These are phyloP conservation scores for Venturiaceae sp. DNA, from an alignment of 2,329 filamentous ascomycete genomes.

Conservation along the genomic window DNA sequence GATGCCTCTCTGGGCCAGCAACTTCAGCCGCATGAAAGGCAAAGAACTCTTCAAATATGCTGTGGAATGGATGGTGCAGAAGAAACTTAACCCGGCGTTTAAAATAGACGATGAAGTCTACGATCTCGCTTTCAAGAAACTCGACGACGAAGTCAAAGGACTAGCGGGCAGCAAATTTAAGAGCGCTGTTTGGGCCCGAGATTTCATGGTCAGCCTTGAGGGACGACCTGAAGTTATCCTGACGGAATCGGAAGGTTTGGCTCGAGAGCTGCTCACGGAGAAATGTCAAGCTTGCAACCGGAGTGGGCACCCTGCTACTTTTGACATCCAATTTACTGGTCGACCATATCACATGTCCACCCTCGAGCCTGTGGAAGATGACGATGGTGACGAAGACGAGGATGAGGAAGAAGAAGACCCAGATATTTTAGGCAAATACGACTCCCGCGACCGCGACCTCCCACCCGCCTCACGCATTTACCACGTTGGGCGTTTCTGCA, in stretches of 20 bases:
- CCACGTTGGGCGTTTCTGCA: slow-evolving; percentile 47
- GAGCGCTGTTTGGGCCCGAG: slow-evolving; percentile 58
- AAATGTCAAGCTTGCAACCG: slow-evolving; percentile 65
- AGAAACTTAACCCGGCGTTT: slow-evolving; percentile 65
- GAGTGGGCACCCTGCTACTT: slow-evolving; percentile 57
- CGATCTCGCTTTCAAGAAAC: slow-evolving; percentile 56
- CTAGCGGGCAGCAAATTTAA: slow-evolving; percentile 62
- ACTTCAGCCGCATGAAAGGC: slow-evolving; percentile 54
- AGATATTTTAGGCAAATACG: slow-evolving; percentile 31
- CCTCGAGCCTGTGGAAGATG: slow-evolving; percentile 49
- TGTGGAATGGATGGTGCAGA: slow-evolving; percentile 74
- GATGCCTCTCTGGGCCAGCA: slow-evolving; percentile 61
- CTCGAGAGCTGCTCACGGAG: slow-evolving; percentile 12
- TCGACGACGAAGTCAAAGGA: slow-evolving; percentile 60
- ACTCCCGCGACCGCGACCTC: slow-evolving; percentile 39
- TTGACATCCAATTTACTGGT: slow-evolving; percentile 52
- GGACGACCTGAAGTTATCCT: slow-evolving; percentile 54
- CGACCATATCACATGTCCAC: slow-evolving; percentile 56
- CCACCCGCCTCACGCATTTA: slow-evolving; percentile 36
- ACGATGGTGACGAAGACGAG: slow-evolving; percentile 28
- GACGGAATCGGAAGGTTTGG: slow-evolving; percentile 28
- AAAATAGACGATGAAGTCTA: slow-evolving; percentile 55
- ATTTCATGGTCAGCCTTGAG: slow-evolving; percentile 57
- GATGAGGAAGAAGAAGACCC: slow-evolving; percentile 22
- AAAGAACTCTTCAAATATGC: slow-evolving; percentile 65